These are phyloP conservation scores for Catharanthus roseus DNA, from an alignment of 257 asterid species.

Conservation along the genomic window DNA sequence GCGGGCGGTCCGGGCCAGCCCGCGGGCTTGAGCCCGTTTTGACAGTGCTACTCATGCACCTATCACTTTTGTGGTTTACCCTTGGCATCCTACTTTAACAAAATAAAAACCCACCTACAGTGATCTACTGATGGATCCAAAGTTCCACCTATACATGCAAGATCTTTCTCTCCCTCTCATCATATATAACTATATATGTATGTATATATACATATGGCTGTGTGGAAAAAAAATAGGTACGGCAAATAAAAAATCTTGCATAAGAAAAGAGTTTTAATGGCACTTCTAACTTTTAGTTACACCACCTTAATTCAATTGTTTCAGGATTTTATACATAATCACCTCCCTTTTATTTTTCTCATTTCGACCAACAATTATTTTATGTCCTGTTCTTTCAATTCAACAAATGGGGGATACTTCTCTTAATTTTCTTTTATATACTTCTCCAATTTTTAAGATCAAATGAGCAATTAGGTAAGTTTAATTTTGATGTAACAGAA, in stretches of 20 bases:
- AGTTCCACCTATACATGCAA: no score
- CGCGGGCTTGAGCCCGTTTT: no score
- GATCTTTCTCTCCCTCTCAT: no score
- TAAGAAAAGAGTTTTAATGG: conserved; percentile 32
- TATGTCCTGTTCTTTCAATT: conserved; percentile 5
- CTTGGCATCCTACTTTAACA: no score
- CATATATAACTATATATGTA: no score
- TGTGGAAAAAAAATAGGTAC: conserved; percentile 10
- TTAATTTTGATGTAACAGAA: no score
- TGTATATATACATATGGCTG: neutral
- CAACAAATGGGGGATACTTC: neutral
- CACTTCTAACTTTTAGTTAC: conserved; percentile 34
- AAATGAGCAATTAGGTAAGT: no score
- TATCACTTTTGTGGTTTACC: no score
- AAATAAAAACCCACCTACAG: neutral
- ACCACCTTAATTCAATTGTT: conserved; percentile 1
- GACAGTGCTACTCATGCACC: no score
- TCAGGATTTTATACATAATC: neutral
- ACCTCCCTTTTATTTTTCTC: neutral
- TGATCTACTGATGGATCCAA: neutral
- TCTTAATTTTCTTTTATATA: neutral
- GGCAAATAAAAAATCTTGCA: conserved; percentile 4
- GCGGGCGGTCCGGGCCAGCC: no score
- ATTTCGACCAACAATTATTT: conserved; percentile 8
- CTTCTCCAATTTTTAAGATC: no score